phyloP scores from a whole-genome alignment of 179 eudicot species.

The Sideroxylon spinosum region DNA sequence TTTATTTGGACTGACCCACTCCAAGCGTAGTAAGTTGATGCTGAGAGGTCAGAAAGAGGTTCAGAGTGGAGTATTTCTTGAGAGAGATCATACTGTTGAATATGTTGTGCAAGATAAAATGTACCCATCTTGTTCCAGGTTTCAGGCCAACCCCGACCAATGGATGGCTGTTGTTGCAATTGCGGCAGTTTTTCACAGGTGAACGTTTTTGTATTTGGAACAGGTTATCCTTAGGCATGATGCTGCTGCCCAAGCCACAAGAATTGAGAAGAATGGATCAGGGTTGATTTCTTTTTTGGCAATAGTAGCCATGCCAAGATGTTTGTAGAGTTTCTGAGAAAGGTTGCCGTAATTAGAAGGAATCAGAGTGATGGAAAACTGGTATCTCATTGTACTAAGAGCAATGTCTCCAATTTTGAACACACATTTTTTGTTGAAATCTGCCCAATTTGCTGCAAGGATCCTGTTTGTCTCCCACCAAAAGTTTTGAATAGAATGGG shows the following conservation, averaged over 20 bases:
- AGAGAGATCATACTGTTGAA: not conserved
- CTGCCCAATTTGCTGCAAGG: conserved; percentile 57
- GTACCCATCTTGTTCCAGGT: not conserved
- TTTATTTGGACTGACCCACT: conserved; percentile 54
- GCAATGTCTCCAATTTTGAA: conserved; percentile 33
- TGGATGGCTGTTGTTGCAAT: conserved; percentile 53
- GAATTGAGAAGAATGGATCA: conserved; percentile 43
- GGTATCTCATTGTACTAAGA: conserved; percentile 50
- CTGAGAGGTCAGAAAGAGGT: conserved; percentile 3
- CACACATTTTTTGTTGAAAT: conserved; percentile 46
- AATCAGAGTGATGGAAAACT: conserved; percentile 41
- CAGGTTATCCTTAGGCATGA: conserved; percentile 61
- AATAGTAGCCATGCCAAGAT: conserved; percentile 48
- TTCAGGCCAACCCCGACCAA: not conserved
- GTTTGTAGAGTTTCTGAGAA: conserved; percentile 51
- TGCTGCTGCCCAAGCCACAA: conserved; percentile 48
- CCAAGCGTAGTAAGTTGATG: conserved; percentile 33
- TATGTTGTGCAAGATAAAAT: conserved; percentile 2
- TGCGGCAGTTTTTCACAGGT: conserved; percentile 50
- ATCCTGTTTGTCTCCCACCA: conserved; percentile 55
- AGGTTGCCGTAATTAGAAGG: conserved; percentile 45
- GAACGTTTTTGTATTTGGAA: conserved; percentile 57
- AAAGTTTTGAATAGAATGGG: conserved; percentile 40
- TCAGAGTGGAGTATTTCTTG: not conserved
- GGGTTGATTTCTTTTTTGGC: conserved; percentile 53